These are phyloP conservation scores for Cutaneotrichosporon spelunceum DNA, from an alignment of 1,284 basidiomycete species.

Conservation along the genomic window DNA sequence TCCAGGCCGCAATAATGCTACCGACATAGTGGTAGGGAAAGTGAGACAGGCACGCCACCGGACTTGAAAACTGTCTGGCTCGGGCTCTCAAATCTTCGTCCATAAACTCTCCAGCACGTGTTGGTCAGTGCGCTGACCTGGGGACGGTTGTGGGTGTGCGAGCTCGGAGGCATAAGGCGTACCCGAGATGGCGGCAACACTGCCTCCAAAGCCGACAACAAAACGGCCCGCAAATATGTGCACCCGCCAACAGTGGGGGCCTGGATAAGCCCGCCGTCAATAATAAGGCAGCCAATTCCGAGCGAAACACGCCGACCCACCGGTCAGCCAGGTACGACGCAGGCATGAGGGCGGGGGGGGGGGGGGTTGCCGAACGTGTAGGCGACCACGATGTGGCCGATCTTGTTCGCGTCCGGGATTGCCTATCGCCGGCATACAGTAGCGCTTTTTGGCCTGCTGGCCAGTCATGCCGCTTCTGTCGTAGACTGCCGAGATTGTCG, in stretches of 20 bases:
- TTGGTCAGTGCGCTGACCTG: slow-evolving; percentile 15
- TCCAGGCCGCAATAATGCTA: slow-evolving; percentile 22
- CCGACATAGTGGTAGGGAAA: slow-evolving; percentile 12
- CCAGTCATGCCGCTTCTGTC: slow-evolving; percentile 23
- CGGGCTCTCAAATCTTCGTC: not conserved
- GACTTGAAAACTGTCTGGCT: too few species aligned
- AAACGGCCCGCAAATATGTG: slow-evolving; percentile 18
- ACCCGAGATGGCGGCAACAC: slow-evolving; percentile 3
- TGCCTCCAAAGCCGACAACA: slow-evolving; percentile 16
- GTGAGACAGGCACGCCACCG: not conserved
- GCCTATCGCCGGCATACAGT: slow-evolving; percentile 12
- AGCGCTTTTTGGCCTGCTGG: slow-evolving; percentile 14
- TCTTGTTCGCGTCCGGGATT: slow-evolving; percentile 13
- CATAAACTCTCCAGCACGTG: slow-evolving; percentile 12
- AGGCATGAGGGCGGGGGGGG: slow-evolving; percentile 7
- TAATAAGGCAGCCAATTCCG: slow-evolving; percentile 15
- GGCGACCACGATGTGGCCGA: slow-evolving; percentile 19
- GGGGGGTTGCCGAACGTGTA: slow-evolving; percentile 15
- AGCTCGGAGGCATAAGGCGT: slow-evolving; percentile 18
- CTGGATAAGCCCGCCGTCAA: slow-evolving; percentile 15
- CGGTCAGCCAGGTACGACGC: slow-evolving; percentile 17
- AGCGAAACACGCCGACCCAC: slow-evolving; percentile 15
- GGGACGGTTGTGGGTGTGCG: slow-evolving; percentile 19
- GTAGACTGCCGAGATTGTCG: slow-evolving; percentile 17
- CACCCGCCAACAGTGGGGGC: slow-evolving; percentile 14